These are phyloP conservation scores for Penicillium sp. DNA, from an alignment of 2,329 filamentous ascomycete species.

Conservation along the genomic window DNA sequence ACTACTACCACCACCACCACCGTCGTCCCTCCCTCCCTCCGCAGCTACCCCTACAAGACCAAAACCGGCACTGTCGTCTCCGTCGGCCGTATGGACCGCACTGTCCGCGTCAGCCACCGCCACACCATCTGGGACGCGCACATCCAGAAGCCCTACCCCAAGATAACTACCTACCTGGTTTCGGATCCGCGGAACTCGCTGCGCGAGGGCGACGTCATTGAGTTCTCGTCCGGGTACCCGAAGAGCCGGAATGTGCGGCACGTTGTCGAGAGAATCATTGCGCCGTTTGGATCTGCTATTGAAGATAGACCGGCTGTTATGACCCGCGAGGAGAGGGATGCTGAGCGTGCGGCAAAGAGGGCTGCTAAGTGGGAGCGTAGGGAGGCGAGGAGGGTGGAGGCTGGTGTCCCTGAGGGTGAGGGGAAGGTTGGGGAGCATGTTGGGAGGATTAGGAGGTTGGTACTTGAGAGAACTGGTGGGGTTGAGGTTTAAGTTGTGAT, in stretches of 20 bases:
- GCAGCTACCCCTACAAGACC: conserved; percentile 29
- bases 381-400: no score
- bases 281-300: conserved; percentile 33
- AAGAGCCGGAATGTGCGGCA: conserved; percentile 34
- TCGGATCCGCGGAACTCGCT: conserved; percentile 36
- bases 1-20: no score
- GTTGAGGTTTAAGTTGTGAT: no score
- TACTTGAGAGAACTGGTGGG: conserved; percentile 18
- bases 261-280: conserved; percentile 37
- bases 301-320: conserved; percentile 32
- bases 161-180: conserved; percentile 29
- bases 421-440: conserved; percentile 14
- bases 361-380: no score
- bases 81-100: conserved; percentile 36
- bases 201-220: conserved; percentile 38
- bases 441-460: conserved; percentile 21
- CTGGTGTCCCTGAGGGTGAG: conserved; percentile 12
- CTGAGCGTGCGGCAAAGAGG: conserved; percentile 18
- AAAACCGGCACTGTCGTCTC: conserved; percentile 36
- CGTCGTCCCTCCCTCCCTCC: conserved; percentile 26
- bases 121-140: conserved; percentile 31
- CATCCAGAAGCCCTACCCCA: conserved; percentile 33
- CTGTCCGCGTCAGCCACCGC: conserved; percentile 32
- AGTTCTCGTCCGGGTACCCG: conserved; percentile 36
- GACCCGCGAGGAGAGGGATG: conserved; percentile 30